These are phyloP conservation scores for Collybia mongolica DNA, from an alignment of 768 basidiomycete genomes.

Conservation along the genomic window DNA sequence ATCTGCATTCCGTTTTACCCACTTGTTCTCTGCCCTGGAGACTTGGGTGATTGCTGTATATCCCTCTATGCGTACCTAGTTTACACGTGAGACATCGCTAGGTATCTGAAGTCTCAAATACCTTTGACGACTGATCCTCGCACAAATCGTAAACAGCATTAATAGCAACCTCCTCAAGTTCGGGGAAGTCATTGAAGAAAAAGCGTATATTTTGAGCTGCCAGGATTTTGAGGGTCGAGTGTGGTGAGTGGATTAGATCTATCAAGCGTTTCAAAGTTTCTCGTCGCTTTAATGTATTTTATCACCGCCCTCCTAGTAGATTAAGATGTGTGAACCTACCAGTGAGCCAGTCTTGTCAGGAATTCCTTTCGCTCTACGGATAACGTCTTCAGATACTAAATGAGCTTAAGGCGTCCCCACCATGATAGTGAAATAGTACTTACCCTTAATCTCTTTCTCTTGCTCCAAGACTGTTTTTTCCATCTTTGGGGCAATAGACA, in stretches of 20 bases:
- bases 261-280: constrained; percentile 54
- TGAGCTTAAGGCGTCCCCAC: not conserved
- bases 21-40: constrained; percentile 47
- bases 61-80: constrained; percentile 67
- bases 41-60: constrained; percentile 57
- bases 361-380: constrained; percentile 42
- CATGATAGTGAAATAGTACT: not conserved
- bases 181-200: constrained; percentile 67
- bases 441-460: constrained; percentile 36
- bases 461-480: constrained; percentile 27
- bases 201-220: constrained; percentile 55
- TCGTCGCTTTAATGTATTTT: constrained; percentile 38
- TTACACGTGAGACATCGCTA: constrained; percentile 3
- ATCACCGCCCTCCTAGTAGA: constrained; percentile 1
- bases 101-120: constrained; percentile 22
- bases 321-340: constrained; percentile 27
- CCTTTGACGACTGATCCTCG: constrained; percentile 60
- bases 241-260: constrained; percentile 46
- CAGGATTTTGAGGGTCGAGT: constrained; percentile 49
- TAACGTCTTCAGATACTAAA: constrained; percentile 24
- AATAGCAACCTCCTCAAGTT: constrained; percentile 72
- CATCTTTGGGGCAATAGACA: constrained; percentile 15
- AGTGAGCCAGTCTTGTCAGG: constrained; percentile 33
- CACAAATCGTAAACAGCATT: constrained; percentile 79
- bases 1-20: constrained; percentile 71